Conservation (phyloP, 306 rosid species). For the Sophora flavescens region DNA sequence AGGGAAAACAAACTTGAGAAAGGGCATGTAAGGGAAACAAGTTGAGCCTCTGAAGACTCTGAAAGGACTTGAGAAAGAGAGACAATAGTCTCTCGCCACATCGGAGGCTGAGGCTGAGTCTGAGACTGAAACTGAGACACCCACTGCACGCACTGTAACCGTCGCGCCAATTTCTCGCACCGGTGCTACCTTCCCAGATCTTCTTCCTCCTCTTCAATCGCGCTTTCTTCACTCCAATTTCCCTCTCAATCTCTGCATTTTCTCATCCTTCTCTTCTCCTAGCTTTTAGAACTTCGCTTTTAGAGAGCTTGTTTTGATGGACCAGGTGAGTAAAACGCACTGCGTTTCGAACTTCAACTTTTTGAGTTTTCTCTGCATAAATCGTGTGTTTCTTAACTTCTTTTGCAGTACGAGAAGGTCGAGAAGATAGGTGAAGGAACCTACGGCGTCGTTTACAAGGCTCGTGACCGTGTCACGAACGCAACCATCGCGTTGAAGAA, state of each 20-base stretch:
- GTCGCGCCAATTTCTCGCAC: neutral
- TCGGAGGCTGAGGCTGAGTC: slow-evolving; percentile 3
- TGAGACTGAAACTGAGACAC: neutral
- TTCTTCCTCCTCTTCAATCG: neutral
- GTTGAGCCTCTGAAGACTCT: neutral
- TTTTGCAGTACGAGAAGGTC: slow-evolving; percentile 81
- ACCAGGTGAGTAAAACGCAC: slow-evolving; percentile 11
- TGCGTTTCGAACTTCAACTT: slow-evolving; percentile 29
- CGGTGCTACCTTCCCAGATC: slow-evolving; percentile 8
- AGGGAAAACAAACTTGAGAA: neutral
- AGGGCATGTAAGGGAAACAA: neutral
- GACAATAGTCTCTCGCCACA: neutral
- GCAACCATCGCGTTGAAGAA: slow-evolving; percentile 88
- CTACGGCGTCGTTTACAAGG: slow-evolving; percentile 92
- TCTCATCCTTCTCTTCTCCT: neutral
- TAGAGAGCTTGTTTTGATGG: neutral
- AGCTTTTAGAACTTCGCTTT: slow-evolving; percentile 1
- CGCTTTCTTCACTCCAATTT: neutral
- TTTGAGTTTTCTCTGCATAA: neutral
- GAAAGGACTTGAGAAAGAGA: neutral
- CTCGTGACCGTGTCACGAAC: slow-evolving; percentile 77
- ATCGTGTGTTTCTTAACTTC: neutral
- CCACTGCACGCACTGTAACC: neutral
- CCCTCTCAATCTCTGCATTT: neutral
- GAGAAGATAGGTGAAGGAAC: slow-evolving; percentile 94